Percentiles rank a stretch among this genome's conserved stretches.
These are phyloP conservation scores for Clausena lansium DNA, from an alignment of 345 rosid genomes.

Conservation along the genomic window DNA sequence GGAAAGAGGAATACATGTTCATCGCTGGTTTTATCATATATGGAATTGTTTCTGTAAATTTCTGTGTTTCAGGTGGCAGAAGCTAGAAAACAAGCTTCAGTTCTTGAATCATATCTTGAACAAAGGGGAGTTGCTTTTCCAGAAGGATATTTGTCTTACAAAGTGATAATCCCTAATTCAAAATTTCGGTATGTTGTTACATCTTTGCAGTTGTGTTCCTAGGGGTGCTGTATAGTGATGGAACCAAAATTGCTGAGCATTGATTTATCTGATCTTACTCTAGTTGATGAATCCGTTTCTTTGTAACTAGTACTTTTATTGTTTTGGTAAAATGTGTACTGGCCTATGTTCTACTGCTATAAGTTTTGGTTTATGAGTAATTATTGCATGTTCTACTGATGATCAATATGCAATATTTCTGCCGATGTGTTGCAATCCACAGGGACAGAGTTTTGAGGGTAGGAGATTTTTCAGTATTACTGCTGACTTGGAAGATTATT, in stretches of 20 bases:
- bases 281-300: background rate
- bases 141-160: constrained; percentile 73
- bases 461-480: background rate
- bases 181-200: constrained; percentile 59
- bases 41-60: background rate
- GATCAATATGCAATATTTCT: background rate
- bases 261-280: background rate
- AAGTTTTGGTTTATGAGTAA: background rate
- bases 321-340: background rate
- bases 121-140: constrained; percentile 81
- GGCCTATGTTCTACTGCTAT: background rate
- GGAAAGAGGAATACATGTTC: too few species aligned
- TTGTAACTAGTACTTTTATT: background rate
- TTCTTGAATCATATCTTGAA: constrained; percentile 86
- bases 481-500: background rate
- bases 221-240: background rate
- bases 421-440: background rate
- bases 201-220: background rate
- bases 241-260: background rate
- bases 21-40: background rate
- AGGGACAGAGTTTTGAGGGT: background rate
- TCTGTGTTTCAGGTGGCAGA: constrained; percentile 51
- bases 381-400: background rate
- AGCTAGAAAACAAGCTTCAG: constrained; percentile 52
- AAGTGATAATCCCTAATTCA: constrained; percentile 88